Evolutionary conservation across 495 filamentous ascomycete genomes (phyloP).

Genomic region (Hypoxylon cercidicola): DNA sequence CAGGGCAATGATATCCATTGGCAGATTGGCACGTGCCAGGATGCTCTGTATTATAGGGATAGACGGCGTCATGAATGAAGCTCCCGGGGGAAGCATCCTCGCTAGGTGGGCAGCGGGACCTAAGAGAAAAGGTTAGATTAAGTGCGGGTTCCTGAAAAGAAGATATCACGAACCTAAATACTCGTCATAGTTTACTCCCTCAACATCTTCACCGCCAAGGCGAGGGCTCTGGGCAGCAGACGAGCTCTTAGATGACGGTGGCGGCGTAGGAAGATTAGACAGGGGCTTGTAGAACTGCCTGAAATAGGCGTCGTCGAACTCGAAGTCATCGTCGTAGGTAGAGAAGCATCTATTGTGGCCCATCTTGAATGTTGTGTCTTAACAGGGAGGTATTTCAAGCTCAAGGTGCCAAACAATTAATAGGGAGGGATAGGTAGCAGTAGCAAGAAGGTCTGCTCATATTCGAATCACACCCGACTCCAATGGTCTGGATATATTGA

Average conservation of each 20-base stretch:
- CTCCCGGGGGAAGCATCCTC: constrained; percentile 64
- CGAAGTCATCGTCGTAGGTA: constrained; percentile 57
- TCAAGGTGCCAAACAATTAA: constrained; percentile 38
- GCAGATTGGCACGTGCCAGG: constrained; percentile 59
- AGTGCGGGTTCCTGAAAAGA: constrained; percentile 5
- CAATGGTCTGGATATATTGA: constrained; percentile 16
- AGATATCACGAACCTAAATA: constrained; percentile 56
- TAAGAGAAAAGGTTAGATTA: constrained; percentile 42
- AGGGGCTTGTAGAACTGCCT: constrained; percentile 66
- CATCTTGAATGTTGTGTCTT: constrained; percentile 36
- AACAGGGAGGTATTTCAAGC: constrained; percentile 3
- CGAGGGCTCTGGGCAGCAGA: constrained; percentile 53
- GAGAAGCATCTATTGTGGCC: constrained; percentile 47
- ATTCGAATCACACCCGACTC: constrained; percentile 31
- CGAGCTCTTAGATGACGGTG: constrained; percentile 59
- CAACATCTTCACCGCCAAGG: constrained; percentile 57
- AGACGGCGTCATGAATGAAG: constrained; percentile 60
- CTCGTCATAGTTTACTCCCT: constrained; percentile 51
- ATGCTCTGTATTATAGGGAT: constrained; percentile 62
- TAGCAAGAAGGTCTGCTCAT: constrained; percentile 41
- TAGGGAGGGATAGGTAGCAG: constrained; percentile 28
- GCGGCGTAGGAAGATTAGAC: constrained; percentile 69
- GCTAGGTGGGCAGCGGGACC: constrained; percentile 65
- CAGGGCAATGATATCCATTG: constrained; percentile 62
- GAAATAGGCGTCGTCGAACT: constrained; percentile 66